Base-by-base conservation (phyloP, 352 stramenopile species). In the Globisporangium megalacanthum region DNA sequence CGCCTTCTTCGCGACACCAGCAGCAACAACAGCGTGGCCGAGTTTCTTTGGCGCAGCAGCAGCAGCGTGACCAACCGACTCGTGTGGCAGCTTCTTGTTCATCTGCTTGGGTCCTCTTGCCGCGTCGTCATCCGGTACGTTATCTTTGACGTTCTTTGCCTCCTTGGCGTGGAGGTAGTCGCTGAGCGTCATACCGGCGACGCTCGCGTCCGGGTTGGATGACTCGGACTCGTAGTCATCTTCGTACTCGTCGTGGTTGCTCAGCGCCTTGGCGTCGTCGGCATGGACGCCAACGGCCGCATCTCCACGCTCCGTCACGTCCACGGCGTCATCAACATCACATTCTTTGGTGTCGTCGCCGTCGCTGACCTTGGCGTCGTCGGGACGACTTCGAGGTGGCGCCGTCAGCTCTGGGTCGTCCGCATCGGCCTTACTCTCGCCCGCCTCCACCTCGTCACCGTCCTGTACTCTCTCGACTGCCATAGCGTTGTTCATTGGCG, bases 401-500 rank as follows among this genome's bases (percentile, higher is more conserved):
- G 25, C 25, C 37, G 37, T 17, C 8, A 44, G 37, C 37, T 44
- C 37, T 6, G 37, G 37, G 11, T 44, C 37, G 37, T 44, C 11
- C 11, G 4, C 37, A 17, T 22, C 31, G 5, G 25, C 25, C 31
- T 19, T 45, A 35, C 45, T 39, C 25, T 52, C 22, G 9, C 19
- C 19, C 33, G 45, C 45, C 17, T 39, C 48, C 8, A 9, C 14
- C 49, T 52, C n/a, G 9, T 56, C 47, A 14, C 60, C 35, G 10
- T 42, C 59, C 6, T 65, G 48, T 9, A 60, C 42, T 29, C 67
- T 71, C 57, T 86, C 71, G 52, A 76, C 65, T 37, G 66, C 61
- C 75, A 88, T 82, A 25, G 78, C 75, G 52, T 84, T 71, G 73
- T 80, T 71, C 10, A 62, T 69, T 2, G 65, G 56, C 33, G 70